phyloP scores from a whole-genome alignment of 169 alveolate genomes.

The Neospora caninum region DNA sequence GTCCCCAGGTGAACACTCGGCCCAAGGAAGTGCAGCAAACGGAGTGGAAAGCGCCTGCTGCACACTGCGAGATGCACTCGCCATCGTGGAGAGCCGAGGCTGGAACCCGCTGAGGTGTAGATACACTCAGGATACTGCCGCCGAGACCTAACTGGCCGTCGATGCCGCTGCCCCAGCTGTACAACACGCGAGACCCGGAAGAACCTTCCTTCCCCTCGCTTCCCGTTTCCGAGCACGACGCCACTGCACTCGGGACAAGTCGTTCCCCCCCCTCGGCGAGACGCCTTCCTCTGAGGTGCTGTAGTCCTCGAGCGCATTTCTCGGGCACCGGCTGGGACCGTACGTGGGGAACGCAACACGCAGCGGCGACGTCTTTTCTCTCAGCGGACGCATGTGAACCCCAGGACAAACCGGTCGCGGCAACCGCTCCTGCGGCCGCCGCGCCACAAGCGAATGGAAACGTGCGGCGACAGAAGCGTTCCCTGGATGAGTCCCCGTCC shows the following conservation, averaged over 20 bases:
- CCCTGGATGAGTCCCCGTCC: too few relatives aligned
- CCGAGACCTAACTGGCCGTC: constrained; percentile 69
- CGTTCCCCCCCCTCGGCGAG: too few relatives aligned
- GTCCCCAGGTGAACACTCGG: constrained; percentile 60
- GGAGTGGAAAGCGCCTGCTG: constrained; percentile 59
- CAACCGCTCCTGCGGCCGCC: too few relatives aligned
- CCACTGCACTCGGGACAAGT: not conserved
- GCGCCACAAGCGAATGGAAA: too few relatives aligned
- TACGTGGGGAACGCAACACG: too few relatives aligned
- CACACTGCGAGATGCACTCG: constrained; percentile 5
- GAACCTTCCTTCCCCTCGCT: not conserved
- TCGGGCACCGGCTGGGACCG: too few relatives aligned
- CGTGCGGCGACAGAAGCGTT: too few relatives aligned
- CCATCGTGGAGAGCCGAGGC: constrained; percentile 31
- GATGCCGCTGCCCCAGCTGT: constrained; percentile 69
- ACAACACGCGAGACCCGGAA: constrained; percentile 34
- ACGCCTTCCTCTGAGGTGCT: too few relatives aligned
- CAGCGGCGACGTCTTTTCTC: too few relatives aligned
- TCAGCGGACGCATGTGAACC: too few relatives aligned
- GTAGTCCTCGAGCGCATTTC: too few relatives aligned
- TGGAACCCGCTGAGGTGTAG: constrained; percentile 37
- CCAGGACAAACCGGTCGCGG: too few relatives aligned
- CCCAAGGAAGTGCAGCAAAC: constrained; percentile 61
- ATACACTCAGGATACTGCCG: constrained; percentile 41
- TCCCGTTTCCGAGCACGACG: not conserved